phyloP scores from a whole-genome alignment of 306 rosid genomes.

The Abrus pulchellus region DNA sequence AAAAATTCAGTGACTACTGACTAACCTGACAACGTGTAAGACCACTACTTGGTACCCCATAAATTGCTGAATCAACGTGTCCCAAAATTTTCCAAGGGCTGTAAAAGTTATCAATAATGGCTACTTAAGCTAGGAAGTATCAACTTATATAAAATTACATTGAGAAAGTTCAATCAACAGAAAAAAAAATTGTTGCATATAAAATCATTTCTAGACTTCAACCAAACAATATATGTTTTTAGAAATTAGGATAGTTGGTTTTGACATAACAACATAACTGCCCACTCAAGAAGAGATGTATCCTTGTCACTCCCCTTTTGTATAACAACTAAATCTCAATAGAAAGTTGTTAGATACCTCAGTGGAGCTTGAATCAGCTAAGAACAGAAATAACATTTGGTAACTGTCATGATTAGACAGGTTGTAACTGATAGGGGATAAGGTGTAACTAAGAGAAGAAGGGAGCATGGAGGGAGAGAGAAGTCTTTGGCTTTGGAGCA shows the following conservation, averaged over 20 bases:
- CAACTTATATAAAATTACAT: constrained; percentile 22
- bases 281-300: constrained; percentile 16
- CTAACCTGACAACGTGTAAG: constrained; percentile 91
- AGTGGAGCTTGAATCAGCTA: neutral
- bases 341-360: constrained; percentile 4
- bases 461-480: neutral
- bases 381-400: neutral
- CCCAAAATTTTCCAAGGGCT: constrained; percentile 95
- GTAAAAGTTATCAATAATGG: constrained; percentile 50
- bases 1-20: constrained; percentile 47
- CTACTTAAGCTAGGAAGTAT: constrained; percentile 42
- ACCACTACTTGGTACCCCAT: constrained; percentile 79
- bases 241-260: constrained; percentile 20
- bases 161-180: constrained; percentile 33
- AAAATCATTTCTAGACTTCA: constrained; percentile 9
- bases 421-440: neutral
- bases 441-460: neutral
- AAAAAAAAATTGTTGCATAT: constrained; percentile 21
- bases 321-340: constrained; percentile 12
- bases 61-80: constrained; percentile 80
- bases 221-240: constrained; percentile 29
- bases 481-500: neutral
- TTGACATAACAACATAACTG: constrained; percentile 20
- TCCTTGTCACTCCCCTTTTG: constrained; percentile 2
- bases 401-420: neutral